Percentiles rank a stretch among this genome's conserved stretches.
phyloP scores from a whole-genome alignment of 441 rosid species.

The Monsonia emarginata region DNA sequence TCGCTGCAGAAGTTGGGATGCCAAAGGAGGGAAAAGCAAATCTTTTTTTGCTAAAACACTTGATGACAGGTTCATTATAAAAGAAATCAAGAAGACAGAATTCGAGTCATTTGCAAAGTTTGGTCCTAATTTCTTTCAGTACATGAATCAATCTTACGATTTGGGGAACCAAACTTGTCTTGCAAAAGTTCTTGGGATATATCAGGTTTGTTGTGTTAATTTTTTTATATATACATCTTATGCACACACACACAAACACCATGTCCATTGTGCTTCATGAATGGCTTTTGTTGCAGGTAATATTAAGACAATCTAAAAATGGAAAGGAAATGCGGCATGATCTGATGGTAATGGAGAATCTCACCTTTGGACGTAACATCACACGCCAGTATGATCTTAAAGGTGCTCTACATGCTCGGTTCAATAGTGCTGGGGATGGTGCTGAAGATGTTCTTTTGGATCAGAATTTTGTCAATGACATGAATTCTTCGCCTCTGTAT shows the following conservation, averaged over 20 bases:
- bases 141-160: slow-evolving; percentile 66
- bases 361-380: slow-evolving; percentile 56
- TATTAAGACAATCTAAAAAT: slow-evolving; percentile 52
- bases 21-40: slow-evolving; percentile 95
- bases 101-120: slow-evolving; percentile 77
- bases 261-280: background rate
- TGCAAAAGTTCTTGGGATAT: slow-evolving; percentile 88
- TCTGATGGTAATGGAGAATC: slow-evolving; percentile 97
- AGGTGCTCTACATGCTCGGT: slow-evolving; percentile 82
- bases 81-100: slow-evolving; percentile 91
- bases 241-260: no score
- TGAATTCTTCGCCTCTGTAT: slow-evolving; percentile 79
- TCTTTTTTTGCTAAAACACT: slow-evolving; percentile 75
- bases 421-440: slow-evolving; percentile 41
- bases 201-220: slow-evolving; percentile 50
- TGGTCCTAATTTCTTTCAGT: slow-evolving; percentile 69
- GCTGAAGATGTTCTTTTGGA: slow-evolving; percentile 76
- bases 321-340: slow-evolving; percentile 79
- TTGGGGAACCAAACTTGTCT: slow-evolving; percentile 86
- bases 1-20: slow-evolving; percentile 91
- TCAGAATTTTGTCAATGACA: slow-evolving; percentile 87
- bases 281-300: slow-evolving; percentile 44
- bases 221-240: background rate
- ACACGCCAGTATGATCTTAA: slow-evolving; percentile 89
- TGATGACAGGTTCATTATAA: slow-evolving; percentile 79